A percentile compares a stretch with the other conserved stretches of the same genome.
Conservation (phyloP, 2,329 filamentous ascomycete species). For the Grosmannia penicillata region DNA sequence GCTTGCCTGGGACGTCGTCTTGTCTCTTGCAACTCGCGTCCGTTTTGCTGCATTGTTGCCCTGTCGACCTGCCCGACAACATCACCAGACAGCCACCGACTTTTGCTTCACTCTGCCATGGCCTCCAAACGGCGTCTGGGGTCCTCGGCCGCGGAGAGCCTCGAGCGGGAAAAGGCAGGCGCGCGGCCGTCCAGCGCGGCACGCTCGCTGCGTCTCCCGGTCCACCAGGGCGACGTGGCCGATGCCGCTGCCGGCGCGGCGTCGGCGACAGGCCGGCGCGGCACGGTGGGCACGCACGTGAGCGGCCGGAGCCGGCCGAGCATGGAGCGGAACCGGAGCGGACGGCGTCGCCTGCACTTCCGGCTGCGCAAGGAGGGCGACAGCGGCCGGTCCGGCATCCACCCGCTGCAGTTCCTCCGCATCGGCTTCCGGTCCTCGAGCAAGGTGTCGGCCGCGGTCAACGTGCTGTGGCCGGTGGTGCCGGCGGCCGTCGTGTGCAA, state of each 20-base stretch:
- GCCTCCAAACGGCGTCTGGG: not conserved
- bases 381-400: constrained; percentile 51
- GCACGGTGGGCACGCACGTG: too few species aligned
- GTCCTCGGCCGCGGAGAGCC: not conserved
- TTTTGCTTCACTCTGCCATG: too few species aligned
- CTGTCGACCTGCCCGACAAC: not conserved
- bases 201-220: not conserved
- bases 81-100: not conserved
- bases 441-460: constrained; percentile 47
- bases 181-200: not conserved
- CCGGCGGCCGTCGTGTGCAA: constrained; percentile 53
- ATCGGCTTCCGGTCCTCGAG: constrained; percentile 52
- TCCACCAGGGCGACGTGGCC: constrained; percentile 3
- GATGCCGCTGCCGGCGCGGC: not conserved
- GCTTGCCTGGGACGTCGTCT: too few species aligned
- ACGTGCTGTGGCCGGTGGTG: constrained; percentile 62
- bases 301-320: too few species aligned
- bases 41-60: too few species aligned
- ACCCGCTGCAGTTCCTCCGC: constrained; percentile 46
- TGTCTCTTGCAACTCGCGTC: too few species aligned
- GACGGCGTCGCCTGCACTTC: constrained; percentile 4
- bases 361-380: constrained; percentile 33
- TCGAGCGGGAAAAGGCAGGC: constrained; percentile 1
- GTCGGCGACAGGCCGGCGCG: too few species aligned
- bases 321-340: not conserved